Evolutionary conservation across 495 filamentous ascomycete species (phyloP).

Genomic region (Podospora anserina): DNA sequence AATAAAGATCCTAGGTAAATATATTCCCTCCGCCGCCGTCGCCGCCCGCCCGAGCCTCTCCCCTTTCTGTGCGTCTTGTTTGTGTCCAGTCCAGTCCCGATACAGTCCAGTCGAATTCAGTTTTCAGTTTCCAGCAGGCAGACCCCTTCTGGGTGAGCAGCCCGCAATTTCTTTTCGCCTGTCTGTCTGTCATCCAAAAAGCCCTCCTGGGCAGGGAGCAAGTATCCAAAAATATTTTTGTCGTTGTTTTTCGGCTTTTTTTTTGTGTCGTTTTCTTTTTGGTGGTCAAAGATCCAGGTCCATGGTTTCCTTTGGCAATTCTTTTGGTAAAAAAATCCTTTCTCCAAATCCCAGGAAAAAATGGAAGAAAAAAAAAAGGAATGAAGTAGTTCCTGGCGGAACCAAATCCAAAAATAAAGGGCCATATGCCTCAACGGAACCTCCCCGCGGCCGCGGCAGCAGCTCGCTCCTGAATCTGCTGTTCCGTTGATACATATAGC

Average conservation of each 20-base stretch:
- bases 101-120: background rate
- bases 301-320: background rate
- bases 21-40: background rate
- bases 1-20: background rate
- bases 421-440: slow-evolving; percentile 34
- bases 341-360: background rate
- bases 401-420: background rate
- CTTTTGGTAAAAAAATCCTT: background rate
- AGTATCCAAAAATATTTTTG: background rate
- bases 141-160: background rate
- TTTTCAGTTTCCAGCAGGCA: background rate
- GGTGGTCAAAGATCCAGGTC: background rate
- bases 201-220: slow-evolving; percentile 7
- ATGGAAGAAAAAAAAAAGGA: background rate
- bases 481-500: slow-evolving; percentile 67
- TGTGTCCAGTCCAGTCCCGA: slow-evolving; percentile 1
- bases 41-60: no score
- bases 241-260: background rate
- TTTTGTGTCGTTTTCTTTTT: background rate
- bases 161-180: background rate
- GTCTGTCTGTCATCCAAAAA: slow-evolving; percentile 7
- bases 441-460: slow-evolving; percentile 44
- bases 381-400: background rate
- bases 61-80: background rate
- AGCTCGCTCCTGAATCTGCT: slow-evolving; percentile 63